A percentile compares a stretch with the other conserved stretches of the same genome.
phyloP scores from a whole-genome alignment of 148 eudicot species.

The Silene latifolia region DNA sequence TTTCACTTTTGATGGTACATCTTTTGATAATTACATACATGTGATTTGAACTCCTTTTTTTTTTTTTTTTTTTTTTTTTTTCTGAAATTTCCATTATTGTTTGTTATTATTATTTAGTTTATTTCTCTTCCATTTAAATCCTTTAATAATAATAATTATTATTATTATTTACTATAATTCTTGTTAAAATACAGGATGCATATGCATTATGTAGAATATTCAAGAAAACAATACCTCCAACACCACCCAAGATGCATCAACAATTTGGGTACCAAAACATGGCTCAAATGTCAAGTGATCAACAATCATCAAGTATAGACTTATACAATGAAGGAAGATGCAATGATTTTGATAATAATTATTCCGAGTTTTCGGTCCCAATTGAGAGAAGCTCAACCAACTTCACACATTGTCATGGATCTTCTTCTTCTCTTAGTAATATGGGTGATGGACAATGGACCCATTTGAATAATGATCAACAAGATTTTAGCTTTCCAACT shows the following conservation, averaged over 20 bases:
- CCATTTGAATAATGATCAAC: conserved; percentile 53
- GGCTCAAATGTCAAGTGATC: conserved; percentile 40
- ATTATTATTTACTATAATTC: background rate
- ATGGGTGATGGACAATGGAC: conserved; percentile 46
- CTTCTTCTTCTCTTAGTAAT: conserved; percentile 21
- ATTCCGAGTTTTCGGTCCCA: conserved; percentile 34
- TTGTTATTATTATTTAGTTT: background rate
- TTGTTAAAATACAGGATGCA: conserved; percentile 47
- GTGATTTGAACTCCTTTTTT: too few species aligned
- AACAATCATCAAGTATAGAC: conserved; percentile 54
- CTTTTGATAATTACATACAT: too few species aligned
- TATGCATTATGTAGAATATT: conserved; percentile 82
- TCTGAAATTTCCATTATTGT: too few species aligned
- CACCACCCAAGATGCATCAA: conserved; percentile 40
- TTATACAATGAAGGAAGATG: conserved; percentile 48
- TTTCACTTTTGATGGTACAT: too few species aligned
- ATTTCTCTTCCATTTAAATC: background rate
- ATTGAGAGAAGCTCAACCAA: conserved; percentile 32
- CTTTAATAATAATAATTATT: too few species aligned
- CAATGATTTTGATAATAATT: conserved; percentile 44
- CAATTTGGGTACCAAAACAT: conserved; percentile 26
- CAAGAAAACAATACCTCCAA: conserved; percentile 53
- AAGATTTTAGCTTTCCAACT: conserved; percentile 46
- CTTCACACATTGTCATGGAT: conserved; percentile 18
- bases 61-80: too few species aligned